Evolutionary conservation across 495 filamentous ascomycete genomes (phyloP).

Genomic region (Penicillium canescens): DNA sequence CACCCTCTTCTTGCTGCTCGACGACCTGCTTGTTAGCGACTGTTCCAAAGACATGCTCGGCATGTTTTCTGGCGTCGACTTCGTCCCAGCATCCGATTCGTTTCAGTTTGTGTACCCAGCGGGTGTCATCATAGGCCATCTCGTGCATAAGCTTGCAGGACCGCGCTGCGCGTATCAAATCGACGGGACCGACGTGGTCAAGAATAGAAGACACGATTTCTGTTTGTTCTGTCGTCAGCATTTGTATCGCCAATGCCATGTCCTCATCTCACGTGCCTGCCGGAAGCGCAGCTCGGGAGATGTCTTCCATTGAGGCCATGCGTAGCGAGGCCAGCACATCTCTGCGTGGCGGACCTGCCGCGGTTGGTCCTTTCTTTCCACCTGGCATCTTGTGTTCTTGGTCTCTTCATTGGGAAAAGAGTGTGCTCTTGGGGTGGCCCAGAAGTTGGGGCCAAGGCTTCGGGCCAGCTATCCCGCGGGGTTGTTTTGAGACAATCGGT

Average conservation of each 20-base stretch:
- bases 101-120: conserved; percentile 85
- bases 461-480: conserved; percentile 3
- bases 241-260: background rate
- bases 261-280: conserved; percentile 57
- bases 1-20: conserved; percentile 48
- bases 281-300: conserved; percentile 72
- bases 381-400: conserved; percentile 53
- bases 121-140: conserved; percentile 98
- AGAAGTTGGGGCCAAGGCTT: background rate
- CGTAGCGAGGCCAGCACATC: conserved; percentile 73
- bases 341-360: conserved; percentile 48
- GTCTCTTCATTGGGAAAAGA: conserved; percentile 34
- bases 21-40: conserved; percentile 61
- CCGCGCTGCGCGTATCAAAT: conserved; percentile 83
- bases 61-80: conserved; percentile 72
- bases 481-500: background rate
- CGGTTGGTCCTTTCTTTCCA: conserved; percentile 59
- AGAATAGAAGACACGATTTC: conserved; percentile 89
- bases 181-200: conserved; percentile 81
- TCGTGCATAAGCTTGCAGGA: conserved; percentile 88
- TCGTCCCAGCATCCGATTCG: conserved; percentile 94
- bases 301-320: conserved; percentile 71
- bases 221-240: conserved; percentile 30
- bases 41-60: conserved; percentile 71
- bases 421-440: conserved; percentile 8